Evolutionary conservation across 768 basidiomycete genomes (phyloP), one percentile per base, ranked within the genome.

Genomic region (Psilocybe cubensis): DNA sequence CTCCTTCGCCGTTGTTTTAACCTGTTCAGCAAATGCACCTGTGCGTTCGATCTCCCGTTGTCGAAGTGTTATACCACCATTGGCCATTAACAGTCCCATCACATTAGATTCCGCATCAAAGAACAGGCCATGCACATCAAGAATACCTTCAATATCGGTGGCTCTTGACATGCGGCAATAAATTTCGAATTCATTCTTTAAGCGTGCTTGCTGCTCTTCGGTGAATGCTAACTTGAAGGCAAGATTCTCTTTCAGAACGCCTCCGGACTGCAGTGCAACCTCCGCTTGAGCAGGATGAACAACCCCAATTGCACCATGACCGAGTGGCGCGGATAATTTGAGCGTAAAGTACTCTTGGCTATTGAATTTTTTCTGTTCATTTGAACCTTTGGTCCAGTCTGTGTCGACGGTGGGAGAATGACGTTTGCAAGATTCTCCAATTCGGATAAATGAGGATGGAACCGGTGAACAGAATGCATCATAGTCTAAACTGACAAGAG

Each of bases 251-350:
- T 35, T 35, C 17, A 55, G 14, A 2, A 7, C 31, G 33, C 52
- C 20, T 17, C 53, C 48, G 2, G 51, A 58, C 6, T 21, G 44
- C 49, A 54, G 24, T 12, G 25, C 31, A 18, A 57, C 23, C 21
- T 38, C 33, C 3, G 57, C 31, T 3, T 23, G 31, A 38, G 29
- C 58, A 4, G 53, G 54, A 54, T 63, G 54, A 29, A 46, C 58
- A 40, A 59, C 28, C 10, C 58, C 62, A 12, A 56, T 50, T 18
- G 58, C 55, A 14, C 62, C 62, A 14, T 53, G 23, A 35, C 58
- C 55, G 2, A 55, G 20, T n/a, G 51, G 54, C 49, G 59, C 51
- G 3, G 40, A 17, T 4, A 46, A 41, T 9, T 47, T 60, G 3
- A 60, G 20, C 8, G 38, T n/a, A n/a, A 59, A 28, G 20, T 49